These are phyloP conservation scores for Aspergillus thermomutatus DNA, from an alignment of 2,329 filamentous ascomycete species.

Conservation along the genomic window DNA sequence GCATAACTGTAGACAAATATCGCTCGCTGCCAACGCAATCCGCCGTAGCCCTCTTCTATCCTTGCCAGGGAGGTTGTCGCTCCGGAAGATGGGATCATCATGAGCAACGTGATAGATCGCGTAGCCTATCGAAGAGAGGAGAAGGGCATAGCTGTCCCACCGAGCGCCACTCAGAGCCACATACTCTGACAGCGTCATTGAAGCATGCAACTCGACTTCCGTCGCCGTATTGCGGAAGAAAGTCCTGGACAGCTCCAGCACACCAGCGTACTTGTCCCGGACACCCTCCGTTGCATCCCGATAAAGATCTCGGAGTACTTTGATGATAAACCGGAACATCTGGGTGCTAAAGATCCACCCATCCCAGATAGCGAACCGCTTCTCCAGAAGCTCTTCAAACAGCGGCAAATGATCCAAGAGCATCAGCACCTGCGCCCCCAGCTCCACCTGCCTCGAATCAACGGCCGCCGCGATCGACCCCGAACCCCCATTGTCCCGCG, in stretches of 20 bases:
- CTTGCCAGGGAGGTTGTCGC: neutral
- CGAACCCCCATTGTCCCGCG: neutral
- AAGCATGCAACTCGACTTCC: conserved; percentile 1
- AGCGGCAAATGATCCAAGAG: conserved; percentile 7
- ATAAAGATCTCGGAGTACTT: neutral
- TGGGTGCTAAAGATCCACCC: conserved; percentile 2
- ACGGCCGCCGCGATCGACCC: neutral
- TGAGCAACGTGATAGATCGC: conserved; percentile 12
- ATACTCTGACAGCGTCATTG: conserved; percentile 15
- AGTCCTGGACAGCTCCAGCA: conserved; percentile 1
- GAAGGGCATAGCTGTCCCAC: conserved; percentile 18
- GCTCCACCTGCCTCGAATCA: conserved; percentile 6
- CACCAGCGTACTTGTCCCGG: neutral
- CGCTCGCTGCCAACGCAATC: conserved; percentile 9
- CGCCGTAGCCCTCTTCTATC: conserved; percentile 11
- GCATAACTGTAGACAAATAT: conserved; percentile 19
- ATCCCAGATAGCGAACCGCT: neutral
- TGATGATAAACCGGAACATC: neutral
- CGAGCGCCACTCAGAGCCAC: conserved; percentile 5
- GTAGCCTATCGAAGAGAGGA: conserved; percentile 13
- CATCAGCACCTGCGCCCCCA: conserved; percentile 13
- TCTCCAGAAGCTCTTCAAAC: conserved; percentile 16
- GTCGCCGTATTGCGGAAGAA: conserved; percentile 5
- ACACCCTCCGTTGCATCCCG: neutral
- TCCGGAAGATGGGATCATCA: conserved; percentile 6